Conservation (phyloP, 2,329 filamentous ascomycete species). For the Periconia macrospinosa region DNA sequence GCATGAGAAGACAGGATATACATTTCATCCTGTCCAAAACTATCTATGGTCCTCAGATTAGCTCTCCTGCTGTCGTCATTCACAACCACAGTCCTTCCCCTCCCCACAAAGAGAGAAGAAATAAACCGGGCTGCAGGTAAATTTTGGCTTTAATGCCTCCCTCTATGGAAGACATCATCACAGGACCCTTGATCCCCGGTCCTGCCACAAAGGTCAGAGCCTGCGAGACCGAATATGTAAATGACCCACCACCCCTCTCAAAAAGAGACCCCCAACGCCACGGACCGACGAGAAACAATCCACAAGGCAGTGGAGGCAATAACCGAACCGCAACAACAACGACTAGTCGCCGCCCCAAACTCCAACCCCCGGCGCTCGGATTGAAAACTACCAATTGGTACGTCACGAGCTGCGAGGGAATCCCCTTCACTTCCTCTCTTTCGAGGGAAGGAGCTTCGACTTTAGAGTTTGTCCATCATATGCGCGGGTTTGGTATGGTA, state of each 20-base stretch:
- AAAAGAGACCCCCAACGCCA: background rate
- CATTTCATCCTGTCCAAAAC: background rate
- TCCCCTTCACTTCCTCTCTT: background rate
- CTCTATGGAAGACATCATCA: conserved; percentile 18
- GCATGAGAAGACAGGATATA: too few relatives aligned
- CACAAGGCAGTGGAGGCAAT: conserved; percentile 7
- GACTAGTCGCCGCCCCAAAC: background rate
- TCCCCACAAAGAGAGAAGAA: background rate
- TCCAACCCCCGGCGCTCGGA: conserved; percentile 16
- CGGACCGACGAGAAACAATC: background rate
- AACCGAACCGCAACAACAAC: conserved; percentile 11
- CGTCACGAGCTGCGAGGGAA: conserved; percentile 11
- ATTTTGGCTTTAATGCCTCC: conserved; percentile 24
- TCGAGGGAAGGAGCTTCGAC: conserved; percentile 14
- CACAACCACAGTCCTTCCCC: conserved; percentile 12
- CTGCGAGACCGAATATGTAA: conserved; percentile 3
- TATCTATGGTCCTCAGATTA: conserved; percentile 23
- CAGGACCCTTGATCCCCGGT: conserved; percentile 15
- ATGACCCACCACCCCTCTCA: background rate
- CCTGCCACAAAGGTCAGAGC: background rate
- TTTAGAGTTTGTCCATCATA: conserved; percentile 20
- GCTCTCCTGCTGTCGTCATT: conserved; percentile 23
- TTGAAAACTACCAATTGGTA: conserved; percentile 24
- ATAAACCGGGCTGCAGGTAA: conserved; percentile 13
- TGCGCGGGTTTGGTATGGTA: conserved; percentile 11